phyloP scores from a whole-genome alignment of 1,284 basidiomycete species.

The Trametes hirsuta region DNA sequence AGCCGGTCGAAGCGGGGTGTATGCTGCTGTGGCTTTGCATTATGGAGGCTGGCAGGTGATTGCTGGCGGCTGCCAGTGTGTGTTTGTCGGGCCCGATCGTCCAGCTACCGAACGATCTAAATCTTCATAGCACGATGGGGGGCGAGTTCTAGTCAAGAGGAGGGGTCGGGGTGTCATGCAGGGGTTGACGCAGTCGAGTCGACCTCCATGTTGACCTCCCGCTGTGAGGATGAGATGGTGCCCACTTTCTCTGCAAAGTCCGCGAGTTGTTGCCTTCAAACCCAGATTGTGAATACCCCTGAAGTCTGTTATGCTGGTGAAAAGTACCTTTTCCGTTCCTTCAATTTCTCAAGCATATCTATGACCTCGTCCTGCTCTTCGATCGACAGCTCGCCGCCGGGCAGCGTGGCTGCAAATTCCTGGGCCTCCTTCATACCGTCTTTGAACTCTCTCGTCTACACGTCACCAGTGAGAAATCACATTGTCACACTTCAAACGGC shows the following conservation, averaged over 20 bases:
- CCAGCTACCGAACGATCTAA: neutral
- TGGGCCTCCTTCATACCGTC: conserved; percentile 57
- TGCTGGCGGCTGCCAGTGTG: neutral
- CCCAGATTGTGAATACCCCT: neutral
- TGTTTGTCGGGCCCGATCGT: neutral
- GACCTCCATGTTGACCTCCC: conserved; percentile 46
- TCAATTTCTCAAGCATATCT: conserved; percentile 59
- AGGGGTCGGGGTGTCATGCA: conserved; percentile 3
- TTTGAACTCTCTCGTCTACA: conserved; percentile 69
- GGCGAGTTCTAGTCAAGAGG: neutral
- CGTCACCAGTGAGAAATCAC: neutral
- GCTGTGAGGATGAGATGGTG: conserved; percentile 28
- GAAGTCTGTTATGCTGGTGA: neutral
- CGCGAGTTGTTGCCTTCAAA: conserved; percentile 42
- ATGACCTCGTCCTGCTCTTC: conserved; percentile 70
- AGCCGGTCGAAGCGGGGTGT: neutral
- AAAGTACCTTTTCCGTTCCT: conserved; percentile 59
- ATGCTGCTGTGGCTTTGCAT: neutral
- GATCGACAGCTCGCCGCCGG: conserved; percentile 67
- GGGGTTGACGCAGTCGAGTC: conserved; percentile 60
- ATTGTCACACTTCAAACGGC: too few relatives aligned
- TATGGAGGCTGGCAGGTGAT: neutral
- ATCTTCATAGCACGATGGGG: too few relatives aligned
- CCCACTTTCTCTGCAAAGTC: conserved; percentile 41
- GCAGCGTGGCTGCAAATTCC: conserved; percentile 55